Evolutionary conservation across 1,139 yeast species (phyloP).

Genomic region (Citeromyces hawaiiensis): DNA sequence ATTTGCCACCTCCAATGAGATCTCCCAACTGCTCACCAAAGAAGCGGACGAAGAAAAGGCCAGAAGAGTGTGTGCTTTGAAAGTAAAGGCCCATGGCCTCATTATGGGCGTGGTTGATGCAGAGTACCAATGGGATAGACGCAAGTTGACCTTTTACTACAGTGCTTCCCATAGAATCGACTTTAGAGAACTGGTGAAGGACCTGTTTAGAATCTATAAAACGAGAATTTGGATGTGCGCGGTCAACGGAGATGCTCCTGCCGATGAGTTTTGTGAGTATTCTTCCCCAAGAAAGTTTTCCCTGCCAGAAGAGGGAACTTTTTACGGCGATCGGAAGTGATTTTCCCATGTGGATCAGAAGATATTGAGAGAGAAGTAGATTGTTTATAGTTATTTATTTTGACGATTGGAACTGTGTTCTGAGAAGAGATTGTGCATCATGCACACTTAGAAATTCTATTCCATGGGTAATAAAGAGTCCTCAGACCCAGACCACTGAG

Average conservation of each 20-base stretch:
- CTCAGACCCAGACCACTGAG: no score
- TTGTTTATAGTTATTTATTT: not conserved
- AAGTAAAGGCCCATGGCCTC: conserved; percentile 30
- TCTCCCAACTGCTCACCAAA: conserved; percentile 44
- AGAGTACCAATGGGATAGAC: conserved; percentile 91
- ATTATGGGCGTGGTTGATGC: conserved; percentile 32
- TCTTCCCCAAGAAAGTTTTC: not conserved
- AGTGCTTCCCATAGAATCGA: conserved; percentile 71
- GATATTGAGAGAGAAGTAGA: not conserved
- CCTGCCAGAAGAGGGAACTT: not conserved
- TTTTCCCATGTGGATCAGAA: not conserved
- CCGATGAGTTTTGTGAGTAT: not conserved
- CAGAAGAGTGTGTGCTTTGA: conserved; percentile 43
- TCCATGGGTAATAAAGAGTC: no score
- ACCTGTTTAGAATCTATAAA: conserved; percentile 83
- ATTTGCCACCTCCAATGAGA: conserved; percentile 49
- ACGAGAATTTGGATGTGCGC: conserved; percentile 98
- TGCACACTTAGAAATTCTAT: no score
- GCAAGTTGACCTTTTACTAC: conserved; percentile 87
- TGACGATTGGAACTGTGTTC: no score
- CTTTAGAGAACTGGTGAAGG: conserved; percentile 84
- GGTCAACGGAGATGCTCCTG: conserved; percentile 18
- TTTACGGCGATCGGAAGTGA: no score
- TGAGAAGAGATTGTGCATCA: no score
- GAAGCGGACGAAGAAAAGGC: conserved; percentile 65